These are phyloP conservation scores for Irpex sp. DNA, from an alignment of 1,284 basidiomycete species.

Conservation along the genomic window DNA sequence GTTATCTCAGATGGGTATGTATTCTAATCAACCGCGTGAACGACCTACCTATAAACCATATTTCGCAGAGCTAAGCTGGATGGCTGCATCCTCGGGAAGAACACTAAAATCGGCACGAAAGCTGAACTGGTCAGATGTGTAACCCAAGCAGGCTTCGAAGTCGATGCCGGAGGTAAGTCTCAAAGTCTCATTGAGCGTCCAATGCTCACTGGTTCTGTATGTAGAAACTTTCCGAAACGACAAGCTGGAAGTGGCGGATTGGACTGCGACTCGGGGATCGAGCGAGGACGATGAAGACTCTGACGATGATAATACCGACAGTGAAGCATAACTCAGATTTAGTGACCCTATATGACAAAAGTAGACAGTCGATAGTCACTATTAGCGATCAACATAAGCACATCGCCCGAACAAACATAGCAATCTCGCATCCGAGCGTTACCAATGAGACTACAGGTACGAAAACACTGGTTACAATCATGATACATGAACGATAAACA, in stretches of 20 bases:
- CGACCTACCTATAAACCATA: slow-evolving; percentile 5
- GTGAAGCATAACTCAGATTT: not conserved
- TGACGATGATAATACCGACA: not conserved
- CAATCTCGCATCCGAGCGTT: too few relatives aligned
- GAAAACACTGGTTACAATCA: too few relatives aligned
- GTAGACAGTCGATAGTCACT: not conserved
- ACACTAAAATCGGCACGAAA: slow-evolving; percentile 78
- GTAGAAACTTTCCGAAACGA: slow-evolving; percentile 29
- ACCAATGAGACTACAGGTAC: too few relatives aligned
- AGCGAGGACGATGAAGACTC: not conserved
- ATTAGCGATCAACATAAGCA: not conserved
- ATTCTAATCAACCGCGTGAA: not conserved
- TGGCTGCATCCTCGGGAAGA: slow-evolving; percentile 82
- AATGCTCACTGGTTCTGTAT: slow-evolving; percentile 8
- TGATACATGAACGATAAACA: not conserved
- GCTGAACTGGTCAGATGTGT: slow-evolving; percentile 81
- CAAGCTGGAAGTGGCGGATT: slow-evolving; percentile 34
- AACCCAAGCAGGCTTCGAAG: slow-evolving; percentile 86
- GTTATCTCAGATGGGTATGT: slow-evolving; percentile 81
- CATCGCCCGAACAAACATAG: too few relatives aligned
- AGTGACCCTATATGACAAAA: not conserved
- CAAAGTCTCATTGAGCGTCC: not conserved
- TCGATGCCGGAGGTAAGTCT: slow-evolving; percentile 62
- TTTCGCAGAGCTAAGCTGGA: slow-evolving; percentile 80
- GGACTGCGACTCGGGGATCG: slow-evolving; percentile 22